Evolutionary conservation across 257 asterid species (phyloP), one percentile per base, ranked within the genome.

Genomic region (Petunia axillaris): DNA sequence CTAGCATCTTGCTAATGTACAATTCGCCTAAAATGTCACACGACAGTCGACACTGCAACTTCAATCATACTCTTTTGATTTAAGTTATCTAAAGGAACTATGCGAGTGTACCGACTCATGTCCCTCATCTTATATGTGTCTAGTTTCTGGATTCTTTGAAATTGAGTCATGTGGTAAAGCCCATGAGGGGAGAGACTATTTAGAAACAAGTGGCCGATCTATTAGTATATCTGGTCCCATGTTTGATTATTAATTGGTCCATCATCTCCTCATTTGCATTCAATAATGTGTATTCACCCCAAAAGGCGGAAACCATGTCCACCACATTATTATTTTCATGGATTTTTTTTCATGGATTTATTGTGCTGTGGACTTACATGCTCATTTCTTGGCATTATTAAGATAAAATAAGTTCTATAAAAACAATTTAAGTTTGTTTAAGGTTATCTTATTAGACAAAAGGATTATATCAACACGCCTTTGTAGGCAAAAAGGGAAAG

Each of bases 241-340:
- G 1, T 71, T 71, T n/a, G 60, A 48, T 71, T 48, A 71, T 71
- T 48, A 48, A 71, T 71, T 71, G 77, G 77, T 71, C 77, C 77
- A 71, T 71, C 77, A 11, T 71, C 25, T 46, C 44, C 6, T 48
- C 40, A 71, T 38, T 37, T 64, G 25, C 71, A 64, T 64, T 64
- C 71, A 64, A 64, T 64, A 8, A 36, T 36, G 4, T 36, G 43
- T 63, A 3, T 36, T 25, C 39, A 25, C 76, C 59, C 43, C 38
- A 70, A 70, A 70, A 48, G 16, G 1, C 43, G 77, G 59, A 70
- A 48, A 9, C 77, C 59, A 5, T 48, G 59, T 15, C 77, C 57
- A 70, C 77, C 43, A 25, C 43, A 71, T 71, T 25, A 71, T 71
- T 25, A 48, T 70, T 13, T n/a, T 43, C 41, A 66, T 66, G 54